Evolutionary conservation across 2,329 filamentous ascomycete genomes (phyloP).

Genomic region (Calonectria multiphialidica): DNA sequence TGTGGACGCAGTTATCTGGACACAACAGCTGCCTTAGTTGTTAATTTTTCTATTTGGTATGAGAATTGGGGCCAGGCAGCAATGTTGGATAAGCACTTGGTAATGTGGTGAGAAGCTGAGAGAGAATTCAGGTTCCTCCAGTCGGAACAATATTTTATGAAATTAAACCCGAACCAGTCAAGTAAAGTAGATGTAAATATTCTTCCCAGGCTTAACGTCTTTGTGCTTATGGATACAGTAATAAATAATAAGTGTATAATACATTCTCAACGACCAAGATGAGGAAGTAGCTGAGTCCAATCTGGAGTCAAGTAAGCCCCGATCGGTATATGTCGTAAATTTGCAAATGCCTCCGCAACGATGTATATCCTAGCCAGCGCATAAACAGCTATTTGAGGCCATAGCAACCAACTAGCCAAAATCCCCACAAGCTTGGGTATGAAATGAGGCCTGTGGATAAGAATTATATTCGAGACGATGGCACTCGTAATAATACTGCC

Average conservation of each 20-base stretch:
- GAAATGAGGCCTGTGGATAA: neutral
- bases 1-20: no score
- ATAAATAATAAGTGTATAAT: neutral
- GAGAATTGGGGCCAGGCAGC: no score
- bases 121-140: no score
- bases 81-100: no score
- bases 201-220: no score
- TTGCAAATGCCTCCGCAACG: constrained; percentile 18
- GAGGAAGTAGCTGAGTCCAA: constrained; percentile 20
- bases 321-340: constrained; percentile 2
- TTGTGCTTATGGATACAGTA: no score
- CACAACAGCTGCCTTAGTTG: no score
- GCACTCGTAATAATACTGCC: neutral
- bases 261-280: neutral
- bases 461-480: neutral
- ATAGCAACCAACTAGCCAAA: neutral
- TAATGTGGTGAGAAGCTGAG: no score
- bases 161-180: no score
- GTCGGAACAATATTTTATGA: no score
- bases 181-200: no score
- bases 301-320: constrained; percentile 18
- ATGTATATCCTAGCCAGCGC: constrained; percentile 12
- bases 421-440: neutral
- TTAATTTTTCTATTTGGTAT: no score
- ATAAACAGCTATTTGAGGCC: neutral